A percentile compares a stretch with the other conserved stretches of the same genome.
Conservation (phyloP, 2,329 filamentous ascomycete species). For the Apiospora saccharicola region DNA sequence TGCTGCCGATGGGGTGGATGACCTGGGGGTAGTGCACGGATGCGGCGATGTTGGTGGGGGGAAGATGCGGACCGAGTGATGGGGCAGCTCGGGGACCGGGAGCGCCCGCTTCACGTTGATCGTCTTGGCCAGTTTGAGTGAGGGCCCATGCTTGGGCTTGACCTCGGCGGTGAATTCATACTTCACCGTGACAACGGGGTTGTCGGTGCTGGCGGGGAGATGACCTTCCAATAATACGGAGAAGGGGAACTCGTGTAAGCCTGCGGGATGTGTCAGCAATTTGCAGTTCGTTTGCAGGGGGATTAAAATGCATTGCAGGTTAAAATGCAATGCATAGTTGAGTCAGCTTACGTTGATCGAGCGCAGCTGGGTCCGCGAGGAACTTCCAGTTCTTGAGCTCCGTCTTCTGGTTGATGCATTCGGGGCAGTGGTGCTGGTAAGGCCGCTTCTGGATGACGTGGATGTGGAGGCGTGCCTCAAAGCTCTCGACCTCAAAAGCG, state of each 20-base stretch:
- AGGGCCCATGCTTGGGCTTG: conserved; percentile 63
- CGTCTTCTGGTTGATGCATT: conserved; percentile 75
- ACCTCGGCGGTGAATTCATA: conserved; percentile 80
- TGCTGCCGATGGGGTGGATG: conserved; percentile 85
- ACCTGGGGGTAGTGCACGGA: conserved; percentile 83
- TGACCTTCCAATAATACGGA: conserved; percentile 85
- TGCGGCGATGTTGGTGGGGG: conserved; percentile 94
- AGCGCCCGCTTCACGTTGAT: conserved; percentile 83
- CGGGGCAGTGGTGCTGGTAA: conserved; percentile 78
- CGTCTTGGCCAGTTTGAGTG: conserved; percentile 69
- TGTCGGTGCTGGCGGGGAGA: conserved; percentile 84
- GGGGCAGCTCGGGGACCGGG: conserved; percentile 75
- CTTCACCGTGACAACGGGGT: conserved; percentile 73
- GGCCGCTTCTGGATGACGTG: conserved; percentile 82
- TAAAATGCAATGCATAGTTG: conserved; percentile 27
- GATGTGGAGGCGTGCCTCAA: conserved; percentile 76
- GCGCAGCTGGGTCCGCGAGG: conserved; percentile 60
- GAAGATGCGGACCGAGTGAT: conserved; percentile 92
- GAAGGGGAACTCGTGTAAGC: conserved; percentile 84
- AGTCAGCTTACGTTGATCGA: conserved; percentile 55
- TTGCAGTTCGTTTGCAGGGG: conserved; percentile 2
- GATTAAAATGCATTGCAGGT: too few species aligned
- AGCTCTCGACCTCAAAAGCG: conserved; percentile 70
- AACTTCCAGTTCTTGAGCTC: conserved; percentile 84
- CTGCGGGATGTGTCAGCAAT: conserved; percentile 48